Percentiles rank a stretch among this genome's conserved stretches.
These are phyloP conservation scores for Capsicum chinense DNA, from an alignment of 257 asterid genomes.

Conservation along the genomic window DNA sequence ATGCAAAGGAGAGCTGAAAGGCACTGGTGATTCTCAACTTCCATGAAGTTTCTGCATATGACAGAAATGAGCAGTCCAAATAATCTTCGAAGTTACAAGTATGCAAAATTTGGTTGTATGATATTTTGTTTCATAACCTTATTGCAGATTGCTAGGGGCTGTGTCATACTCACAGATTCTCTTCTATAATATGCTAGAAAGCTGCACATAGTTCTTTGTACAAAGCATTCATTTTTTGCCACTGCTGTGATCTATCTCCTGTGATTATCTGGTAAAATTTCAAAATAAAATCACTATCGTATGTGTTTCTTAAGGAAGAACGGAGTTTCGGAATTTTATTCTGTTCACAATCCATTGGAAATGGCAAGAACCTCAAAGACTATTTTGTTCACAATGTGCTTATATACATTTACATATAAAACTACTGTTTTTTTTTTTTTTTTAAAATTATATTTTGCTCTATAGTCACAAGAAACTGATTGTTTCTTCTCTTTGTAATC, in stretches of 20 bases:
- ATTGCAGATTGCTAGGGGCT: background rate
- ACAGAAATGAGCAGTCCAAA: slow-evolving; percentile 33
- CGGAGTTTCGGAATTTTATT: background rate
- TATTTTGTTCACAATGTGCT: background rate
- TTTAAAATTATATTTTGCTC: background rate
- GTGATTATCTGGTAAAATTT: background rate
- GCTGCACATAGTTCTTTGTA: slow-evolving; percentile 29
- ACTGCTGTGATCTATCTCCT: slow-evolving; percentile 14
- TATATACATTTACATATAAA: background rate
- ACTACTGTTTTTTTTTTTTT: background rate
- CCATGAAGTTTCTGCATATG: slow-evolving; percentile 34
- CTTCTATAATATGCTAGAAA: slow-evolving; percentile 14
- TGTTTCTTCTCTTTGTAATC: background rate
- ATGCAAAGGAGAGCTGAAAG: slow-evolving; percentile 29
- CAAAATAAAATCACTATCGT: background rate
- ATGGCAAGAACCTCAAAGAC: background rate
- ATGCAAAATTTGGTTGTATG: background rate
- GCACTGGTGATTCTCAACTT: slow-evolving; percentile 37
- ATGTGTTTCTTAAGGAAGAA: background rate
- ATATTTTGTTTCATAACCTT: slow-evolving; percentile 22
- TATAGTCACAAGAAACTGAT: background rate
- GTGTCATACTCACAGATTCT: background rate
- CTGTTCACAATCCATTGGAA: background rate
- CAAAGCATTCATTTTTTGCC: slow-evolving; percentile 24
- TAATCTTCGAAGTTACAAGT: background rate